Evolutionary conservation across 257 asterid species (phyloP), one percentile per base, ranked within the genome.

Genomic region (Handroanthus guayacan): DNA sequence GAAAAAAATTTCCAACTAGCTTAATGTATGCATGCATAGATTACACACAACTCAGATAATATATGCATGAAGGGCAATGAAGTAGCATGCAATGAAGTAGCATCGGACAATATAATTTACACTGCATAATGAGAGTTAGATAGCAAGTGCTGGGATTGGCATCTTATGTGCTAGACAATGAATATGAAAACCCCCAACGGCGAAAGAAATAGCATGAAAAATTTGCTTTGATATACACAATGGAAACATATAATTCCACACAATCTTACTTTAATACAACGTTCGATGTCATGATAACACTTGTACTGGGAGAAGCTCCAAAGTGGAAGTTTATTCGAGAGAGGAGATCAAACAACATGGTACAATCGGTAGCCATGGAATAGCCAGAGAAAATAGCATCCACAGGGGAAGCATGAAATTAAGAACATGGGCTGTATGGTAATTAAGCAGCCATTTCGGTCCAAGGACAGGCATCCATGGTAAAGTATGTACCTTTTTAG

Each of bases 281-380:
- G 20, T 41, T 41, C 1, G 6, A 41, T 41, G 45, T 66, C 16
- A 41, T 16, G 56, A 66, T 66, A 43, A 56, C 39, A 66, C 56
- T 2, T 43, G 31, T 52, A 66, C 67, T 2, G 13, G 39, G 56
- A 52, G 34, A 50, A 14, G 17, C 16, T 39, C 48, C 60, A 20
- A 41, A 62, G 77, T 39, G 37, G 67, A 62, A 37, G 31, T 39
- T 37, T 50, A 12, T 75, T 25, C 10, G 20, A 55, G 48, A 75
- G 66, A 57, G 14, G 25, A 10, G 38, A 57, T 41, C 41, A 45
- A 16, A 57, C 25, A 56, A 3, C 36, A 12, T 51, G 62, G 34
- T 54, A n/a, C 0, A 54, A 13, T 25, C 31, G 31, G 31, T 51
- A 52, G 57, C 43, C 65, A 63, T 51, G 1, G 36, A 57, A 44